Percentiles rank a stretch among this genome's conserved stretches.
phyloP scores from a whole-genome alignment of 768 basidiomycete species.

The Collybia nuda region DNA sequence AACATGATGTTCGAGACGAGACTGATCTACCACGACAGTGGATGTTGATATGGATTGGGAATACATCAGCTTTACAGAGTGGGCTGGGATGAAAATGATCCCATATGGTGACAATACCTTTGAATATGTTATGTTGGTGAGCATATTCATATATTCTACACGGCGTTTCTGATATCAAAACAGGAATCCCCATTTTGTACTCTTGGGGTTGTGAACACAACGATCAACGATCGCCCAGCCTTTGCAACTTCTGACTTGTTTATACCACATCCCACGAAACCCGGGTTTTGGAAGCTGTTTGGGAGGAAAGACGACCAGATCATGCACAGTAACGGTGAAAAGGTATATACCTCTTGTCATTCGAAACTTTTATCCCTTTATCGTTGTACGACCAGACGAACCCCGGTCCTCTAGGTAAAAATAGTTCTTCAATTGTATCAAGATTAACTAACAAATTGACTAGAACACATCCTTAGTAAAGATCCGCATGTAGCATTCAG shows the following conservation, averaged over 20 bases:
- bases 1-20: no score
- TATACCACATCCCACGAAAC: constrained; percentile 39
- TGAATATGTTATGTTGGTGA: no score
- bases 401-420: no score
- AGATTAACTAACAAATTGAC: not conserved
- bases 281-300: constrained; percentile 35
- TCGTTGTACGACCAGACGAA: no score
- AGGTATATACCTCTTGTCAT: constrained; percentile 21
- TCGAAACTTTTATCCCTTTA: not conserved
- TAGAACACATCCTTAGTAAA: constrained; percentile 34
- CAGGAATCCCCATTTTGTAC: constrained; percentile 6
- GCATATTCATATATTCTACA: no score
- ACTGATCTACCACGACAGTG: no score
- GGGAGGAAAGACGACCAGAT: constrained; percentile 42
- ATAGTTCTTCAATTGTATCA: not conserved
- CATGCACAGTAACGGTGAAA: constrained; percentile 34
- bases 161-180: no score
- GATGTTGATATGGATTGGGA: no score
- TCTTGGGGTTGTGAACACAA: constrained; percentile 29
- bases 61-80: no score
- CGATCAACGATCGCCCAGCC: constrained; percentile 32
- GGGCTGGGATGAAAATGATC: no score
- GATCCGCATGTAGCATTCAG: constrained; percentile 23
- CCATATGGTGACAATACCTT: no score
- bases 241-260: constrained; percentile 46